Percentiles rank a stretch among this genome's conserved stretches.
phyloP scores from a whole-genome alignment of 345 rosid species.

The Populus deltoides region DNA sequence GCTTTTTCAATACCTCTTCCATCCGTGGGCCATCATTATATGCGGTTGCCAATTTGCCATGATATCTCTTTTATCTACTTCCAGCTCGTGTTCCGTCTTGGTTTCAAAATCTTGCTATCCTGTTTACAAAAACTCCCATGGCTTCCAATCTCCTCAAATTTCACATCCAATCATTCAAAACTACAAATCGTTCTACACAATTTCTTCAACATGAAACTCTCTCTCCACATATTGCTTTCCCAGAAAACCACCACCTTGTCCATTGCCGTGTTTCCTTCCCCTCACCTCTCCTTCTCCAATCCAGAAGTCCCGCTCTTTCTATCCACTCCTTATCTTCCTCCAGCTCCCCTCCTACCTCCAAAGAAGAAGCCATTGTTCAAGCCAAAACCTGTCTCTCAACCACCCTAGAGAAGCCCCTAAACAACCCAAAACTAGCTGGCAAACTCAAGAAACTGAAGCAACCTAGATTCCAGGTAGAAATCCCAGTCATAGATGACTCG shows the following conservation, averaged over 20 bases:
- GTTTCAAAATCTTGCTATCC: neutral
- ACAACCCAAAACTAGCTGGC: slow-evolving; percentile 67
- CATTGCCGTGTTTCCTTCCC: slow-evolving; percentile 7
- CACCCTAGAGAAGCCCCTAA: slow-evolving; percentile 64
- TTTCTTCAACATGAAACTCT: slow-evolving; percentile 5
- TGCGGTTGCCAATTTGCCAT: slow-evolving; percentile 3
- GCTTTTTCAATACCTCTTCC: too few species aligned
- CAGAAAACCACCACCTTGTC: neutral
- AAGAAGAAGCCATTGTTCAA: slow-evolving; percentile 77
- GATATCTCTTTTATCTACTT: neutral
- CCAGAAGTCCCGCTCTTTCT: slow-evolving; percentile 23
- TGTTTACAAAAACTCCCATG: slow-evolving; percentile 18
- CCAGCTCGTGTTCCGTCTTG: neutral
- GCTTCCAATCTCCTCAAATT: slow-evolving; percentile 37
- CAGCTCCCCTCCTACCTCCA: slow-evolving; percentile 50
- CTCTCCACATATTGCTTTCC: slow-evolving; percentile 6
- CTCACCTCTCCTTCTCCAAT: slow-evolving; percentile 17
- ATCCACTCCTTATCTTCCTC: slow-evolving; percentile 47
- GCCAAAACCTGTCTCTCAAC: slow-evolving; percentile 74
- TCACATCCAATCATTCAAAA: slow-evolving; percentile 25
- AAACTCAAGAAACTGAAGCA: slow-evolving; percentile 74
- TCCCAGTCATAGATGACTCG: slow-evolving; percentile 66
- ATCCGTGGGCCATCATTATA: neutral
- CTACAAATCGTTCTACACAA: slow-evolving; percentile 9
- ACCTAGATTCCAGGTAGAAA: slow-evolving; percentile 69